Evolutionary conservation across 768 basidiomycete species (phyloP), one percentile per base, ranked within the genome.

Genomic region (Paxillus rubicundulus): DNA sequence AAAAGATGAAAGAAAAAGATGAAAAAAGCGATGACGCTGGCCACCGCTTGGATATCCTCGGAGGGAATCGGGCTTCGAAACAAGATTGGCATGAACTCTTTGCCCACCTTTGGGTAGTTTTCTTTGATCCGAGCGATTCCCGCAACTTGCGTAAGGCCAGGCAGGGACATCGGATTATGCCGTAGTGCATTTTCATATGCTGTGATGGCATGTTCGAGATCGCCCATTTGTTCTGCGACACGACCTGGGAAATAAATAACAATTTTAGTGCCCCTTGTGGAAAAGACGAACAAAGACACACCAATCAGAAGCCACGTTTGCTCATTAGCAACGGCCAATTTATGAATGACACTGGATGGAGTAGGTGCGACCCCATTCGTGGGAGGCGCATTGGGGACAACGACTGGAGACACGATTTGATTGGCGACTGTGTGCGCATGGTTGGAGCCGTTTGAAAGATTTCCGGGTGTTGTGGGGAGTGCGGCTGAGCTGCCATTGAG

Each of bases 101-200:
- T 50, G 47, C 69, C 62, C 65, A 92, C 92, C 84, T 92, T 95
- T 72, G 89, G 86, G 73, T 95, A 97, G 71, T 98, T 92, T 73
- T 99, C 96, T 69, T 90, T 92, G 78, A 93, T 92, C 77, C 96
- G 87, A 71, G 92, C 93, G 70, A 98, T 96, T 57, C 91, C 89
- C 65, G 95, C 96, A 38, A 96, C 91, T 68, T 94, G 91, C 36
- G 90, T 93, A 58, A 98, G 83, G 38, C 92, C 94, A 64, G 87
- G 79, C 58, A 96, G 78, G 64, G 91, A 95, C 71, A 84, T 82
- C 63, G 94, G 88, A 65, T 98, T 98, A 76, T 98, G 94, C 72
- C 93, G 86, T 59, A 98, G 79, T 2, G 95, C 95, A 65, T 89
- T 86, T 73, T 98, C 96, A 74, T 98, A 99, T 54, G 94, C 92